These are phyloP conservation scores for Allium fistulosum DNA, from an alignment of 106 monocot genomes.

Conservation along the genomic window DNA sequence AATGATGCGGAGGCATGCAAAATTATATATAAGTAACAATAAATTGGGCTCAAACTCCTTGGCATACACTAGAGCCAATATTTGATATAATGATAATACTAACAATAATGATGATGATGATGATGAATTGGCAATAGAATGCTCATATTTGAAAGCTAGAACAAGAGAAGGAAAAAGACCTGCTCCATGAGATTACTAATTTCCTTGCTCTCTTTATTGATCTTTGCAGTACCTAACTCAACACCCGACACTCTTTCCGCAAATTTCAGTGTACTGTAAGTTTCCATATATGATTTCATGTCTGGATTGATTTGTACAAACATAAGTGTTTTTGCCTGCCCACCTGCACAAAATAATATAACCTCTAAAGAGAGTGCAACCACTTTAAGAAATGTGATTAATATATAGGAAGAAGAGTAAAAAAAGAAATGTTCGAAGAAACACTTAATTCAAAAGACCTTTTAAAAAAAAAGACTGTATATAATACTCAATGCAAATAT, in stretches of 20 bases:
- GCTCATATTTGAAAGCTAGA: no score
- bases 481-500: background rate
- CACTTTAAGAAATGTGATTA: background rate
- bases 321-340: constrained; percentile 28
- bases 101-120: no score
- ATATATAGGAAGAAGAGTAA: background rate
- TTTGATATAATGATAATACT: no score
- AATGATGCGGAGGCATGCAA: no score
- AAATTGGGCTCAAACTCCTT: constrained; percentile 19
- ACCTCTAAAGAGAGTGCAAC: background rate
- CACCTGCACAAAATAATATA: constrained; percentile 24
- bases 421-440: background rate
- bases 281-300: constrained; percentile 45
- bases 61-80: no score
- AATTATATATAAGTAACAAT: background rate
- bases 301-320: constrained; percentile 69
- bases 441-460: background rate
- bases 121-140: no score
- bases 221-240: constrained; percentile 17
- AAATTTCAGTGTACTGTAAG: constrained; percentile 66
- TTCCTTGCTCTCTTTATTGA: constrained; percentile 66
- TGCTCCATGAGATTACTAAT: constrained; percentile 41
- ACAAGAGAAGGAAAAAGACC: constrained; percentile 26
- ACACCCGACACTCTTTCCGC: constrained; percentile 81
- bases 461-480: background rate